Percentiles rank a stretch among this genome's conserved stretches.
phyloP scores from a whole-genome alignment of 2,329 filamentous ascomycete genomes.

The Penicillium aurantiogriseum region DNA sequence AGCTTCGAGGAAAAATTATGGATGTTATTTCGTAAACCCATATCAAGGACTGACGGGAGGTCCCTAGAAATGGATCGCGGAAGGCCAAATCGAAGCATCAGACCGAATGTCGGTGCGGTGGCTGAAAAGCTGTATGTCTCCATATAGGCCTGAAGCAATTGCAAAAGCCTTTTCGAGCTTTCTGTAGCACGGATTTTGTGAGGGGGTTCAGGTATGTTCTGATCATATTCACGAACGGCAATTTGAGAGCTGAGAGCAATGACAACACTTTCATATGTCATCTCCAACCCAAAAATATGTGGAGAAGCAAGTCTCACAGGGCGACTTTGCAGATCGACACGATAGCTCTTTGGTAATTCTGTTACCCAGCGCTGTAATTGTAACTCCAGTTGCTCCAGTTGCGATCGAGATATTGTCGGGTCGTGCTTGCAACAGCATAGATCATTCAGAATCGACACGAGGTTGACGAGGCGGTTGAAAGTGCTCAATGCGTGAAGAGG shows the following conservation, averaged over 20 bases:
- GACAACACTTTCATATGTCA: constrained; percentile 34
- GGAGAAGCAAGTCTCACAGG: constrained; percentile 28
- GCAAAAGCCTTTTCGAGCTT: constrained; percentile 36
- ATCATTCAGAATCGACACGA: constrained; percentile 38
- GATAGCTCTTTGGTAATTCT: constrained; percentile 31
- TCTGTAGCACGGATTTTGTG: constrained; percentile 32
- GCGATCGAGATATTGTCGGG: constrained; percentile 21
- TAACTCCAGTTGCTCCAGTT: constrained; percentile 31
- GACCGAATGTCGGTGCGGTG: constrained; percentile 43
- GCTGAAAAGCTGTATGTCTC: constrained; percentile 43
- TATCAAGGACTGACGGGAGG: constrained; percentile 23
- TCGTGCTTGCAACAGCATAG: constrained; percentile 30
- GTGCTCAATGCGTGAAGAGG: constrained; percentile 51
- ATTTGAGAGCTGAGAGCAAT: constrained; percentile 28
- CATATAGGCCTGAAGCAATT: constrained; percentile 40
- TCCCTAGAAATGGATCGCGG: constrained; percentile 9
- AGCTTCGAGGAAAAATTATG: constrained; percentile 31
- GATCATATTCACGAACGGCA: constrained; percentile 24
- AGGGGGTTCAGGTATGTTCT: constrained; percentile 19
- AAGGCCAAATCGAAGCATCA: constrained; percentile 39
- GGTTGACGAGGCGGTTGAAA: constrained; percentile 51
- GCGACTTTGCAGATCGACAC: constrained; percentile 29
- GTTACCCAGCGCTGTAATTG: constrained; percentile 35
- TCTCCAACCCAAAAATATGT: constrained; percentile 36
- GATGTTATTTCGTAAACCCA: constrained; percentile 29